These are phyloP conservation scores for Helotiales sp. DNA, from an alignment of 2,329 filamentous ascomycete genomes.

Conservation along the genomic window DNA sequence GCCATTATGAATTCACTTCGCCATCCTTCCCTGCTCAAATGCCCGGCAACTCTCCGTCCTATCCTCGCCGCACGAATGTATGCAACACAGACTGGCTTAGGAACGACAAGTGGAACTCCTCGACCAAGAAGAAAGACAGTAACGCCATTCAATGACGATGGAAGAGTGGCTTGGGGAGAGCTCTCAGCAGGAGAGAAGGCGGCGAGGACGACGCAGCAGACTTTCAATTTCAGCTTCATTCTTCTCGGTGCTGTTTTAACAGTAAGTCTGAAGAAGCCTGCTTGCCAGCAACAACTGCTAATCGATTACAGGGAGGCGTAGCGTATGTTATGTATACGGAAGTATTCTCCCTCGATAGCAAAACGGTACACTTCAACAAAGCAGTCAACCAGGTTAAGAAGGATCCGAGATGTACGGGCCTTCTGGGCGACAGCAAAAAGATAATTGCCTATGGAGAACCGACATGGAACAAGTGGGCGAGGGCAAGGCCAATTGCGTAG, in stretches of 20 bases:
- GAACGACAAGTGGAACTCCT: conserved; percentile 40
- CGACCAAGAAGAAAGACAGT: conserved; percentile 67
- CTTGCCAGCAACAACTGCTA: conserved; percentile 17
- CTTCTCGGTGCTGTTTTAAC: conserved; percentile 76
- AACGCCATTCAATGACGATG: conserved; percentile 86
- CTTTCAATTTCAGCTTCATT: conserved; percentile 83
- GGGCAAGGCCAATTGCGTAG: conserved; percentile 65
- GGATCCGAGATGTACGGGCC: conserved; percentile 70
- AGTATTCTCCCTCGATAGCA: conserved; percentile 83
- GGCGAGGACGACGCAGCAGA: conserved; percentile 85
- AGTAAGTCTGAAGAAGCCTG: conserved; percentile 51
- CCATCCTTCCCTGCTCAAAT: conserved; percentile 43
- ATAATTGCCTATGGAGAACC: conserved; percentile 83
- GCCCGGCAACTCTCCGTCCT: conserved; percentile 47
- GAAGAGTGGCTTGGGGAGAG: conserved; percentile 78
- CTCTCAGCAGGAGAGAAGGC: conserved; percentile 79
- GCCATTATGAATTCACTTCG: conserved; percentile 34
- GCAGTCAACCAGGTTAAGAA: conserved; percentile 79
- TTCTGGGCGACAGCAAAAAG: conserved; percentile 76
- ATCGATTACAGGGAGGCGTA: conserved; percentile 67
- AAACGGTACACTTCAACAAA: conserved; percentile 86
- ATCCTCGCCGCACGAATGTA: conserved; percentile 55
- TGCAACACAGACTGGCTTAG: conserved; percentile 59
- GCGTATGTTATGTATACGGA: conserved; percentile 79
- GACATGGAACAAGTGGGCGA: conserved; percentile 81